A percentile compares a stretch with the other conserved stretches of the same genome.
These are phyloP conservation scores for Lodderomyces theae DNA, from an alignment of 1,139 yeast species.

Conservation along the genomic window DNA sequence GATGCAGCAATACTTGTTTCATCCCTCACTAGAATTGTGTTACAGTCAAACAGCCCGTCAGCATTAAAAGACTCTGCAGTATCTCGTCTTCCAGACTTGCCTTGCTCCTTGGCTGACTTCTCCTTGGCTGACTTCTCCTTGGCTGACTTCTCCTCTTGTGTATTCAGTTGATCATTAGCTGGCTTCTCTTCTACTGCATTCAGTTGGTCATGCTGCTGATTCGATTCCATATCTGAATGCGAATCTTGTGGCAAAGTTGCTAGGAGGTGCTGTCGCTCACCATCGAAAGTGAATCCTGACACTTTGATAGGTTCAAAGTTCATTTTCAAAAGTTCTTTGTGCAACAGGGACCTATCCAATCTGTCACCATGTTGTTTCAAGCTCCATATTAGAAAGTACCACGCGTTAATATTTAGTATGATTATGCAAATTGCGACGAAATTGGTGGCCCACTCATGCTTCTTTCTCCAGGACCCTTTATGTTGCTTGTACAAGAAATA, in stretches of 20 bases:
- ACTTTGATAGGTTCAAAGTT: background rate
- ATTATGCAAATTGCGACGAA: background rate
- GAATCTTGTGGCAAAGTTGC: background rate
- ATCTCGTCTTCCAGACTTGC: background rate
- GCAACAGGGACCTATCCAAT: constrained; percentile 1
- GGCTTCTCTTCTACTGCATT: too few relatives aligned
- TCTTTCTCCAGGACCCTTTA: background rate
- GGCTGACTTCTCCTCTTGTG: too few relatives aligned
- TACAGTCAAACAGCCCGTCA: constrained; percentile 1
- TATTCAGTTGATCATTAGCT: too few relatives aligned
- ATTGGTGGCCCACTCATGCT: background rate
- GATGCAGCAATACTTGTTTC: constrained; percentile 7
- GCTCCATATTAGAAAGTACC: constrained; percentile 2
- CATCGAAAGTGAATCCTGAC: constrained; percentile 1
- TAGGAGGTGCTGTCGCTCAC: background rate
- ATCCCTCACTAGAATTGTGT: background rate
- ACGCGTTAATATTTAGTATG: constrained; percentile 3
- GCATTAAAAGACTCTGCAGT: background rate
- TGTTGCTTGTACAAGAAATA: background rate
- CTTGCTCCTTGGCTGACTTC: background rate
- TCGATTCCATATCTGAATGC: background rate
- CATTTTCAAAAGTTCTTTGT: background rate
- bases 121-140: too few relatives aligned
- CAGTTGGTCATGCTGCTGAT: background rate
- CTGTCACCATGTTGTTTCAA: background rate